Conservation (phyloP, 2,329 filamentous ascomycete genomes). For the Camptophora hylomeconis region DNA sequence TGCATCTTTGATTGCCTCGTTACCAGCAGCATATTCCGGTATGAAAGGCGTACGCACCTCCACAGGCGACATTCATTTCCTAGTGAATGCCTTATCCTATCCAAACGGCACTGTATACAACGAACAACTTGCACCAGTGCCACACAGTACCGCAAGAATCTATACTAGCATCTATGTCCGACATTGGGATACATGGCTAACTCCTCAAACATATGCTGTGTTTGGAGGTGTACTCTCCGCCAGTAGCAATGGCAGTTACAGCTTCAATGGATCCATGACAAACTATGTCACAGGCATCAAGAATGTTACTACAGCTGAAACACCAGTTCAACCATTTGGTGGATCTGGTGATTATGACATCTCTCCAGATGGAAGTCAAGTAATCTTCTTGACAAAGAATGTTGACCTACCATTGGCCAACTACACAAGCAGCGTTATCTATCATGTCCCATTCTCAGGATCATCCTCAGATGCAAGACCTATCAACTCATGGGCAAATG, state of each 20-base stretch:
- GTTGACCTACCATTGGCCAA: constrained; percentile 33
- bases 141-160: constrained; percentile 51
- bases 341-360: constrained; percentile 68
- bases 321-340: constrained; percentile 52
- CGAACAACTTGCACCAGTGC: constrained; percentile 45
- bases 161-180: constrained; percentile 66
- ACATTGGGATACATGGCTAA: constrained; percentile 71
- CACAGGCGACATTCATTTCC: constrained; percentile 36
- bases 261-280: constrained; percentile 37
- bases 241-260: constrained; percentile 18
- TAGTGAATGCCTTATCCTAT: constrained; percentile 48
- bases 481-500: constrained; percentile 29
- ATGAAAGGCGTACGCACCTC: constrained; percentile 25
- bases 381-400: constrained; percentile 31
- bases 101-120: constrained; percentile 59
- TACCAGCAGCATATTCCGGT: constrained; percentile 26
- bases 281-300: constrained; percentile 27
- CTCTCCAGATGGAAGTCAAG: constrained; percentile 27
- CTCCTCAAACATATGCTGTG: constrained; percentile 55
- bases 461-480: constrained; percentile 37
- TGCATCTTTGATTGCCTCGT: constrained; percentile 26
- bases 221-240: constrained; percentile 57
- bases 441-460: constrained; percentile 52
- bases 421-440: constrained; percentile 72
- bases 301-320: constrained; percentile 40